phyloP scores from a whole-genome alignment of 164 flowering plant species.

The Magnolia officinalis region DNA sequence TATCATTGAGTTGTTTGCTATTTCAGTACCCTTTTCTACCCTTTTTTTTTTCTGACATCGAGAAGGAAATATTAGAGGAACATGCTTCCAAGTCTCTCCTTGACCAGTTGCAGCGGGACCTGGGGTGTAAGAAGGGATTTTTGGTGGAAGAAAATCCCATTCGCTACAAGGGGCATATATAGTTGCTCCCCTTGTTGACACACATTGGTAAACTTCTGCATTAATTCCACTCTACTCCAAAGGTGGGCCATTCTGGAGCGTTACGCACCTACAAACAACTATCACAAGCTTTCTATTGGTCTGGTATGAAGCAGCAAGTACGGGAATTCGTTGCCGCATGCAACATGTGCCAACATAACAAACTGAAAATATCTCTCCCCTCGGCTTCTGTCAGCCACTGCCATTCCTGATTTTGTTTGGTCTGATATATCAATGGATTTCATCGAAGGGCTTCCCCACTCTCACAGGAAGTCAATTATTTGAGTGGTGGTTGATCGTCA shows the following conservation, averaged over 20 bases:
- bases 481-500: not conserved
- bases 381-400: not conserved
- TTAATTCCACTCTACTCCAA: not conserved
- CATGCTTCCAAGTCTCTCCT: not conserved
- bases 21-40: not conserved
- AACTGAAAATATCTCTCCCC: not conserved
- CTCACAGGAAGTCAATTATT: not conserved
- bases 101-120: not conserved
- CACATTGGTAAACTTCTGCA: not conserved
- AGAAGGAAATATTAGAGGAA: not conserved
- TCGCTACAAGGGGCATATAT: not conserved
- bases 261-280: not conserved
- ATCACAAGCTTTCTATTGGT: not conserved
- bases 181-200: not conserved
- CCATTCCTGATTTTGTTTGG: not conserved
- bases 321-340: not conserved
- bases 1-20: not conserved
- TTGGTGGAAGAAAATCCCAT: not conserved
- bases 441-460: not conserved
- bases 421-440: not conserved
- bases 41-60: not conserved
- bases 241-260: not conserved
- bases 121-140: not conserved
- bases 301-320: not conserved
- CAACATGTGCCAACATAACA: not conserved